Base-by-base conservation (phyloP, 768 basidiomycete genomes). In the Naganishia onofrii region DNA sequence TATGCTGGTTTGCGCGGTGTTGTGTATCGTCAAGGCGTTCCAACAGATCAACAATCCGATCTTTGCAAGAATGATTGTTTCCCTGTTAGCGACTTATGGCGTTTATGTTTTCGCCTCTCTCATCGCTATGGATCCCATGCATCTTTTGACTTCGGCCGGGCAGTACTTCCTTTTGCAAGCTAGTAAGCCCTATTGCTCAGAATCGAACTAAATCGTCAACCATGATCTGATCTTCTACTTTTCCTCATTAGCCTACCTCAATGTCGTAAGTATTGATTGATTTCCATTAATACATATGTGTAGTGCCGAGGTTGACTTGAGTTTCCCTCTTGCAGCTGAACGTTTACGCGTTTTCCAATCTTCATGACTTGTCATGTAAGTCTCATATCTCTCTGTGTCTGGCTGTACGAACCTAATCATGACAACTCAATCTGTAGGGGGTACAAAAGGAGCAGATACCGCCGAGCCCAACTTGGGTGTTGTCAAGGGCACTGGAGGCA, bases 111-210 rank as follows among this genome's bases (percentile, higher is more conserved):
- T 89, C 42, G 86, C 90, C 53, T 89, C 89, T 71, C 73, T 96
- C 46, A 82, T 97, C 48, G 91, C 92, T 0, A 86, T 94, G 69
- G 96, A 99, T 80, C 94, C 96, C 4, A 94, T 92, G 76, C 95
- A 98, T 81, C 88, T 98, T 83, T 57, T 96, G 72, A 97, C 94
- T 10, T 93, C 91, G 75, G 93, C 93, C 76, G 74, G 88, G 17
- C 92, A 91, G 60, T 99, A 96, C 77, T 81, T 97, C 76, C 83
- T 97, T 23, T 85, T 96, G 67, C 90, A 89, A 2, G 92, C 93
- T 1, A 79, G 78, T 81, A 54, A 76, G 31, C 88, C 1, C 8
- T 6, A 29, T 78, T 42, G 52, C 29, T 38, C 44, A 63, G 56
- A 69, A 1, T 8, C 29, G n/a, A 17, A 23, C 15, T 26, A 5